Percentiles rank a stretch among this genome's conserved stretches.
phyloP scores from a whole-genome alignment of 768 basidiomycete genomes.

The Mycena kentingensis region DNA sequence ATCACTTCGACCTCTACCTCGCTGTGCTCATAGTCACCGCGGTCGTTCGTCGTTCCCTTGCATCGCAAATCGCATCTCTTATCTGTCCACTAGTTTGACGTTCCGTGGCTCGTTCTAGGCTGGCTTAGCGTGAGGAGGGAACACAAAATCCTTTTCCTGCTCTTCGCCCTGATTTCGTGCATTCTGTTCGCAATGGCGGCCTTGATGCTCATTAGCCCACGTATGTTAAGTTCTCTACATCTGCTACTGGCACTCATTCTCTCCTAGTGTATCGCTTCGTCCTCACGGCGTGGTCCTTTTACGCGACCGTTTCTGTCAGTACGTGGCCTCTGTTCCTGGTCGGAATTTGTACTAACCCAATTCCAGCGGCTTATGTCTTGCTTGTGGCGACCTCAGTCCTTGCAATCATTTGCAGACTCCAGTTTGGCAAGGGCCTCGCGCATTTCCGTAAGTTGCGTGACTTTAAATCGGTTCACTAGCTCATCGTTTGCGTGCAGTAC shows the following conservation, averaged over 20 bases:
- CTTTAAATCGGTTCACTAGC: not conserved
- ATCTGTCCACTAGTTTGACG: slow-evolving; percentile 32
- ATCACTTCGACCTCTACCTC: slow-evolving; percentile 40
- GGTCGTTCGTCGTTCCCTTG: slow-evolving; percentile 35
- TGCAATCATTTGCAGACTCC: slow-evolving; percentile 50
- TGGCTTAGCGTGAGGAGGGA: slow-evolving; percentile 52
- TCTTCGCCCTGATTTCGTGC: slow-evolving; percentile 42
- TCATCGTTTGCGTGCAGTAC: slow-evolving; percentile 30
- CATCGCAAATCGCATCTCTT: too few relatives aligned
- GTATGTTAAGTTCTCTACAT: slow-evolving; percentile 31
- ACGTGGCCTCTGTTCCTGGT: not conserved
- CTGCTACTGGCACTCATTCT: not conserved
- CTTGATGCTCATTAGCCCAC: slow-evolving; percentile 44
- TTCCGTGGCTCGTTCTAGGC: slow-evolving; percentile 54
- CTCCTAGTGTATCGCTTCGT: slow-evolving; percentile 44
- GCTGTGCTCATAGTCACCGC: slow-evolving; percentile 42
- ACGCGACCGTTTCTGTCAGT: slow-evolving; percentile 46
- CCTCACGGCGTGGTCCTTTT: slow-evolving; percentile 48
- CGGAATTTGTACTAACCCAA: not conserved
- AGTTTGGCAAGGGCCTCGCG: slow-evolving; percentile 57
- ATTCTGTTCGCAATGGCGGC: slow-evolving; percentile 41
- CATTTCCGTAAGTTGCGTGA: slow-evolving; percentile 47
- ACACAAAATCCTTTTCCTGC: slow-evolving; percentile 37
- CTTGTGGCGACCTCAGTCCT: slow-evolving; percentile 43
- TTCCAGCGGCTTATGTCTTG: slow-evolving; percentile 39